Conservation (phyloP, 2,329 filamentous ascomycete genomes). For the Exophiala oligosperma region DNA sequence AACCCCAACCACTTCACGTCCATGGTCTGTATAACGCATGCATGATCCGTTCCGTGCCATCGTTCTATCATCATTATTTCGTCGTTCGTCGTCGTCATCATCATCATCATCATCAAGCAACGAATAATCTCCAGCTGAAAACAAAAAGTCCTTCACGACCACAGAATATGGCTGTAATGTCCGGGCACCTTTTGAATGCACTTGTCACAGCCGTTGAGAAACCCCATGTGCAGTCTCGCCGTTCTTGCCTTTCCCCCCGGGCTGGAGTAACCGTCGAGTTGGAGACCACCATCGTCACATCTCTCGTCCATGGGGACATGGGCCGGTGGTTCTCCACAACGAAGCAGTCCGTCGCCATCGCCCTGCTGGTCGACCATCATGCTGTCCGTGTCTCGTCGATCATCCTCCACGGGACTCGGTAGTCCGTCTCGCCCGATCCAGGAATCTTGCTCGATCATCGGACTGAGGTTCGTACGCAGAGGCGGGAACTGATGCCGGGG, state of each 20-base stretch:
- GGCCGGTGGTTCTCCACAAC: not conserved
- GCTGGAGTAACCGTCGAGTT: slow-evolving; percentile 14
- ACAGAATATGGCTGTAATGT: slow-evolving; percentile 77
- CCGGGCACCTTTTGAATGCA: slow-evolving; percentile 73
- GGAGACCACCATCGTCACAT: slow-evolving; percentile 5
- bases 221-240: slow-evolving; percentile 71
- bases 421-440: slow-evolving; percentile 26
- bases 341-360: slow-evolving; percentile 1
- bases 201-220: slow-evolving; percentile 75
- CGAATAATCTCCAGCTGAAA: not conserved
- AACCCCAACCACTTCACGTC: too few relatives aligned
- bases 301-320: not conserved
- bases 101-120: not conserved
- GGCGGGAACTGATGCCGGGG: slow-evolving; percentile 26
- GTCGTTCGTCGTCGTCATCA: too few relatives aligned
- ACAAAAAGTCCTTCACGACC: slow-evolving; percentile 22
- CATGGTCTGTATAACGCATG: not conserved
- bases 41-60: not conserved
- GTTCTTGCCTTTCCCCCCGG: slow-evolving; percentile 16
- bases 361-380: slow-evolving; percentile 17
- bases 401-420: slow-evolving; percentile 25
- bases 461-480: slow-evolving; percentile 25
- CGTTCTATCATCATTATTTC: not conserved
- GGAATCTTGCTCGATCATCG: slow-evolving; percentile 30
- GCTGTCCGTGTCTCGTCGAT: slow-evolving; percentile 17